These are phyloP conservation scores for Solanum aculeatissimum DNA, from an alignment of 305 asterid genomes.

Conservation along the genomic window DNA sequence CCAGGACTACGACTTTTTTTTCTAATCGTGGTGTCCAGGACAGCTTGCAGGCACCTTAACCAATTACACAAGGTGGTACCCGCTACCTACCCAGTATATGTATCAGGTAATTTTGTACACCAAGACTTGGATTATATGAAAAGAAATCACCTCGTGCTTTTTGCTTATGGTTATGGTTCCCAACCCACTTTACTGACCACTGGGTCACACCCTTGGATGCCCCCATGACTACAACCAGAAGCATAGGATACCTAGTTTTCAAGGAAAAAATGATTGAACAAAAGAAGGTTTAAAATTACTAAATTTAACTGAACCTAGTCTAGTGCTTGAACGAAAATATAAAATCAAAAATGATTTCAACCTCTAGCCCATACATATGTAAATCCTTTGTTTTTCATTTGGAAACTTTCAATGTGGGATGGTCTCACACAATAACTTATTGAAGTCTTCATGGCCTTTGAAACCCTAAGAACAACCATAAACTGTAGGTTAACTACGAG, in stretches of 20 bases:
- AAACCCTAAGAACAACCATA: background rate
- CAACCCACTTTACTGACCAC: background rate
- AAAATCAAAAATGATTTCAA: background rate
- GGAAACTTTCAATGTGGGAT: background rate
- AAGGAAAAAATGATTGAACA: background rate
- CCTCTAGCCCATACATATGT: background rate
- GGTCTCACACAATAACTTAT: background rate
- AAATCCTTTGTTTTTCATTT: background rate
- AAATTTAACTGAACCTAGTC: background rate
- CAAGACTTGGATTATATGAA: background rate
- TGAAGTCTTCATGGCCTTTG: background rate
- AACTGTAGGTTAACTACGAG: background rate
- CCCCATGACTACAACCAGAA: background rate
- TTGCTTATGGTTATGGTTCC: background rate
- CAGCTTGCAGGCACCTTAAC: background rate
- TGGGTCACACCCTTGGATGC: background rate
- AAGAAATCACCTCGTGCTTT: background rate
- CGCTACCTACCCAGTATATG: background rate
- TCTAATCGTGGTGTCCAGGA: background rate
- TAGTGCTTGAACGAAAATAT: background rate
- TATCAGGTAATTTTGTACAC: background rate
- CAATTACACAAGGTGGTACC: background rate
- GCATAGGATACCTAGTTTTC: background rate
- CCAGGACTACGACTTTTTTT: background rate
- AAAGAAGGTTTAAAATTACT: background rate